phyloP scores from a whole-genome alignment of 495 filamentous ascomycete genomes.

The Xylaria nigripes region DNA sequence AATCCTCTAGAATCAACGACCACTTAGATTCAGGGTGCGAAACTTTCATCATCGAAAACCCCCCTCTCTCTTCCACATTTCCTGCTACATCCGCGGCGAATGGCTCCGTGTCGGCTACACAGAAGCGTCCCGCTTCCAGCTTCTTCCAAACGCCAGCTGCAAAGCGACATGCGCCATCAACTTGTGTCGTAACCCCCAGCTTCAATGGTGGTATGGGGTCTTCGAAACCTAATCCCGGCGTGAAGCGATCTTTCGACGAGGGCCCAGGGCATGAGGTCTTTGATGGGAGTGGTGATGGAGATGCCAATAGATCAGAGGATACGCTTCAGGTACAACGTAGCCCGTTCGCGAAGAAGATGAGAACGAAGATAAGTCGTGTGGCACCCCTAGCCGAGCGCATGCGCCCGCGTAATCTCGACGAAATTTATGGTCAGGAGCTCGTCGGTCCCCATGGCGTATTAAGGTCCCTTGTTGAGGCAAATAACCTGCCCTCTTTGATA shows the following conservation, averaged over 20 bases:
- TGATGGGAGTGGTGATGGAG: slow-evolving; percentile 12
- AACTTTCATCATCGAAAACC: slow-evolving; percentile 45
- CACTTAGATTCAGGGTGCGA: slow-evolving; percentile 85
- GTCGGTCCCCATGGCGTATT: slow-evolving; percentile 79
- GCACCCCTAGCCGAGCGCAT: slow-evolving; percentile 90
- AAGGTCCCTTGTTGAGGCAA: slow-evolving; percentile 80
- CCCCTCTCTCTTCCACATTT: slow-evolving; percentile 14
- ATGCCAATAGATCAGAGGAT: slow-evolving; percentile 14
- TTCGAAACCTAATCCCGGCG: slow-evolving; percentile 15
- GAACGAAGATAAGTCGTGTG: slow-evolving; percentile 57
- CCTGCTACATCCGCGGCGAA: slow-evolving; percentile 28
- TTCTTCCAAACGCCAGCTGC: slow-evolving; percentile 73
- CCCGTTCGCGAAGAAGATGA: slow-evolving; percentile 47
- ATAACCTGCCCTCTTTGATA: slow-evolving; percentile 87
- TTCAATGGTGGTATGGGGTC: slow-evolving; percentile 19
- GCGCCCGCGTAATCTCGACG: slow-evolving; percentile 75
- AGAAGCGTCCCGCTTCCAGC: slow-evolving; percentile 50
- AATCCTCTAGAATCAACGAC: slow-evolving; percentile 69
- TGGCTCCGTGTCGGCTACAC: slow-evolving; percentile 33
- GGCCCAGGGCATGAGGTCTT: slow-evolving; percentile 31
- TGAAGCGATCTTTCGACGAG: slow-evolving; percentile 40
- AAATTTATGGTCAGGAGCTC: slow-evolving; percentile 85
- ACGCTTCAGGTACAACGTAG: slow-evolving; percentile 13
- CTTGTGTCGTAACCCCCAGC: slow-evolving; percentile 16
- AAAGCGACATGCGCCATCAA: slow-evolving; percentile 36